A percentile compares a stretch with the other conserved stretches of the same genome.
phyloP scores from a whole-genome alignment of 1,284 basidiomycete genomes.

The Ganoderma meredithae region DNA sequence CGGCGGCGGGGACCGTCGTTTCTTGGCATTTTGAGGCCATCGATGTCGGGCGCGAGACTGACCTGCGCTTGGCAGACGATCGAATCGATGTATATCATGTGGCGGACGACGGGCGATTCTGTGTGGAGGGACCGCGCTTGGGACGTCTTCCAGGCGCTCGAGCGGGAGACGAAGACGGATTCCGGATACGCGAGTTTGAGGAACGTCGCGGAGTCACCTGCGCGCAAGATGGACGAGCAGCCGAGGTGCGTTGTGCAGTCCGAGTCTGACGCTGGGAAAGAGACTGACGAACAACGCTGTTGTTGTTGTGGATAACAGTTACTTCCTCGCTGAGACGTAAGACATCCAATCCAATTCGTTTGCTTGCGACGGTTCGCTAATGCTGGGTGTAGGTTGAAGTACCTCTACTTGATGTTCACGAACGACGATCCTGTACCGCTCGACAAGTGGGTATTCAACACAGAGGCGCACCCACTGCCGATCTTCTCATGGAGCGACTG shows the following conservation, averaged over 20 bases:
- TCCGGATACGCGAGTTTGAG: slow-evolving; percentile 65
- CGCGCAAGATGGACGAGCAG: slow-evolving; percentile 59
- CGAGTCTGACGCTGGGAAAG: background rate
- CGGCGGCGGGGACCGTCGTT: background rate
- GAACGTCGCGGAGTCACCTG: slow-evolving; percentile 50
- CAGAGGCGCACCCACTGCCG: slow-evolving; percentile 82
- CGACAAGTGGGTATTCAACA: slow-evolving; percentile 84
- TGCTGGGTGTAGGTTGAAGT: slow-evolving; percentile 56
- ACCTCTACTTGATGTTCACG: slow-evolving; percentile 68
- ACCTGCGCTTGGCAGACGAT: slow-evolving; percentile 54
- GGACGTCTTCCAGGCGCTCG: slow-evolving; percentile 75
- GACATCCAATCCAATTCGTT: background rate
- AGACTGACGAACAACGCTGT: background rate
- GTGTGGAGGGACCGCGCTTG: slow-evolving; percentile 81
- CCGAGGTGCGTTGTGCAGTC: slow-evolving; percentile 57
- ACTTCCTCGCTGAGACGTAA: slow-evolving; percentile 75
- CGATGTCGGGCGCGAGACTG: background rate
- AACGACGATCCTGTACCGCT: slow-evolving; percentile 66
- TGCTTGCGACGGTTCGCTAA: slow-evolving; percentile 2
- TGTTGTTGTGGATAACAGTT: slow-evolving; percentile 47
- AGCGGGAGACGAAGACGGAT: slow-evolving; percentile 59
- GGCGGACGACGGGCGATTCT: slow-evolving; percentile 69
- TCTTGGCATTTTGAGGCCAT: background rate
- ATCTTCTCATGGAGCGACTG: slow-evolving; percentile 66
- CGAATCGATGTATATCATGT: slow-evolving; percentile 73